Percentiles rank a stretch among this genome's conserved stretches.
Conservation (phyloP, 2,329 filamentous ascomycete species). For the Xylariales sp. region DNA sequence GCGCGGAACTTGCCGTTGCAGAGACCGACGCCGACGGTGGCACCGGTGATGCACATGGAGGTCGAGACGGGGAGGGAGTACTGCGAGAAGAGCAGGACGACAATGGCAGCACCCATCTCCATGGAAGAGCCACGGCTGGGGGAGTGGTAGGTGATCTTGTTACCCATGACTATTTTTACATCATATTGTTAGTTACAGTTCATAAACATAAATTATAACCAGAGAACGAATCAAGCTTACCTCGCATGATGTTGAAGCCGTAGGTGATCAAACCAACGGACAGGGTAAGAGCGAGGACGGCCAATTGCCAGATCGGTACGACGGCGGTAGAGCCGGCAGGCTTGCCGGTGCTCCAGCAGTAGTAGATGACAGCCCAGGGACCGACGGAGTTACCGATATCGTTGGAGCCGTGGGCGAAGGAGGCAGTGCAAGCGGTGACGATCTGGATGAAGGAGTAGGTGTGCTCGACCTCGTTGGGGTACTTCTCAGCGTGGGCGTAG, state of each 20-base stretch:
- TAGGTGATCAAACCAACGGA: constrained; percentile 68
- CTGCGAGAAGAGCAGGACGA: constrained; percentile 71
- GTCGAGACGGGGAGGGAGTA: constrained; percentile 73
- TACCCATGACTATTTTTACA: constrained; percentile 64
- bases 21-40: constrained; percentile 72
- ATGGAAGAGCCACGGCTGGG: constrained; percentile 53
- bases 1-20: constrained; percentile 70
- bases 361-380: constrained; percentile 67
- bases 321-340: constrained; percentile 57
- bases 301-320: constrained; percentile 74
- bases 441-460: constrained; percentile 64
- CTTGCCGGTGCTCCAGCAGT: constrained; percentile 60
- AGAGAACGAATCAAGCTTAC: constrained; percentile 35
- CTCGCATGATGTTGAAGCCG: constrained; percentile 82
- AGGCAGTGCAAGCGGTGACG: constrained; percentile 66
- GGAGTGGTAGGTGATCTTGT: constrained; percentile 38
- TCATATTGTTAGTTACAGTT: constrained; percentile 14
- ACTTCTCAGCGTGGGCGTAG: constrained; percentile 60
- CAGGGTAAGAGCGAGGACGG: constrained; percentile 60
- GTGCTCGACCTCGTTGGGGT: constrained; percentile 67
- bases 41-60: constrained; percentile 76
- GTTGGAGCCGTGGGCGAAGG: constrained; percentile 73
- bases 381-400: constrained; percentile 71
- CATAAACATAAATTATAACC: constrained; percentile 9
- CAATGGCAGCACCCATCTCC: constrained; percentile 77